Evolutionary conservation across 2,329 filamentous ascomycete species (phyloP), one percentile per base, ranked within the genome.

Genomic region (Alternaria atra): DNA sequence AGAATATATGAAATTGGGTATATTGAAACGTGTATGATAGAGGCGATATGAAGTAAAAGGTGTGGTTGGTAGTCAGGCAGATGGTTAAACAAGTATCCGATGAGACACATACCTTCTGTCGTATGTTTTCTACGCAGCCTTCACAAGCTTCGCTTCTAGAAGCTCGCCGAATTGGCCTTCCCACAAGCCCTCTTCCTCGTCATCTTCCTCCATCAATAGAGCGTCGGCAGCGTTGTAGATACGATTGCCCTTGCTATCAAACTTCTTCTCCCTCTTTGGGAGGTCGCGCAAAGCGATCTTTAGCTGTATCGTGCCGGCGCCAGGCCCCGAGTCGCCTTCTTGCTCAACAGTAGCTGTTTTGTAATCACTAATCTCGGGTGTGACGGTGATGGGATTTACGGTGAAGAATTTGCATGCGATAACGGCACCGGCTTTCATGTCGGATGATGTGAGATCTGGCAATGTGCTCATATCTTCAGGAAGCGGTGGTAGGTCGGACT

Each of bases 201-300:
- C 72, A 6, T 71, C 73, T 5, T 68, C 69, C 15, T 60, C 63
- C 67, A 76, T 65, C 23, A 64, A 63, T 35, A 76, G 71, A 9
- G 65, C 85, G 7, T 74, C 73, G 10, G 86, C 86, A 59, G 89
- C 91, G 63, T 86, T 88, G 69, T 94, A 97, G 9, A 92, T 79
- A 9, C 92, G 85, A 63, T 90, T 83, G 0, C 92, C 93, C 0
- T 90, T 89, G 39, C 88, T 84, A 67, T 94, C 89, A 65, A 88
- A 89, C 17, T 80, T 76, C 70, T 86, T 89, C 64, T 88, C 75
- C 55, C 86, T 84, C 47, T 60, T 78, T 12, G 84, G 79, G 48
- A 90, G 82, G 72, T 96, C 91, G 29, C 91, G 86, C 63, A 85
- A 84, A 2, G 93, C 92, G 3, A 97, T 84, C 10, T 84, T 82